These are phyloP conservation scores for Coniella lustricola DNA, from an alignment of 2,329 filamentous ascomycete species.

Conservation along the genomic window DNA sequence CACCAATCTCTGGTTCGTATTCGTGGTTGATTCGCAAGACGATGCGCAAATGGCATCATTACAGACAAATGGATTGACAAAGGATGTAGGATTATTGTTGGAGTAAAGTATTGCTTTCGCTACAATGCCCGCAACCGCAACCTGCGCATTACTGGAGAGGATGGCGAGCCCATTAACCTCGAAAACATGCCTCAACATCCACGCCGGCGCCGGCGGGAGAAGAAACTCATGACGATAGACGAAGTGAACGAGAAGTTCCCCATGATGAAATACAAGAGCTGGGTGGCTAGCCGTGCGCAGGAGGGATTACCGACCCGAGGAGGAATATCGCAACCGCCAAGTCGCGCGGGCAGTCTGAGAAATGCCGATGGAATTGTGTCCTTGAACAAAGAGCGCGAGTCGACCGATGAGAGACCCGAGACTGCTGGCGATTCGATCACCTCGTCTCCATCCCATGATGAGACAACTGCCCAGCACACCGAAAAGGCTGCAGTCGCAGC, in stretches of 20 bases:
- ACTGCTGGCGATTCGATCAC: slow-evolving; percentile 23
- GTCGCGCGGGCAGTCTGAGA: slow-evolving; percentile 66
- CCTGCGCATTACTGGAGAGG: slow-evolving; percentile 61
- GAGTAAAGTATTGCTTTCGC: slow-evolving; percentile 98
- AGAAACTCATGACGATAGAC: slow-evolving; percentile 98
- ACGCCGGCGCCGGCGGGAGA: slow-evolving; percentile 80
- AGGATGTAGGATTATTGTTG: slow-evolving; percentile 84
- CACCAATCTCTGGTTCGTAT: slow-evolving; percentile 90
- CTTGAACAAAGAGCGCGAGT: slow-evolving; percentile 39
- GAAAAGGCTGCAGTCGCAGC: slow-evolving; percentile 5
- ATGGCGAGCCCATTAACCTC: slow-evolving; percentile 83
- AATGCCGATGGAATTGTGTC: slow-evolving; percentile 53
- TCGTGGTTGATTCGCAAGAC: not conserved
- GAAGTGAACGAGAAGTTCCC: slow-evolving; percentile 98
- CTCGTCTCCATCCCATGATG: slow-evolving; percentile 21
- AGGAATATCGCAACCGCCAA: slow-evolving; percentile 70
- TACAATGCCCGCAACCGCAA: slow-evolving; percentile 92
- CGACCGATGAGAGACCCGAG: slow-evolving; percentile 33
- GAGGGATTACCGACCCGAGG: slow-evolving; percentile 79
- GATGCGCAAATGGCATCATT: not conserved
- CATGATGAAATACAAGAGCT: slow-evolving; percentile 91
- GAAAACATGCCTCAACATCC: slow-evolving; percentile 79
- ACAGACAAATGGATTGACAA: slow-evolving; percentile 20
- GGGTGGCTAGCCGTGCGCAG: slow-evolving; percentile 76
- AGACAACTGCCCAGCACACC: slow-evolving; percentile 7